Conservation (phyloP, 495 filamentous ascomycete genomes). For the Daldinia concentrica region DNA sequence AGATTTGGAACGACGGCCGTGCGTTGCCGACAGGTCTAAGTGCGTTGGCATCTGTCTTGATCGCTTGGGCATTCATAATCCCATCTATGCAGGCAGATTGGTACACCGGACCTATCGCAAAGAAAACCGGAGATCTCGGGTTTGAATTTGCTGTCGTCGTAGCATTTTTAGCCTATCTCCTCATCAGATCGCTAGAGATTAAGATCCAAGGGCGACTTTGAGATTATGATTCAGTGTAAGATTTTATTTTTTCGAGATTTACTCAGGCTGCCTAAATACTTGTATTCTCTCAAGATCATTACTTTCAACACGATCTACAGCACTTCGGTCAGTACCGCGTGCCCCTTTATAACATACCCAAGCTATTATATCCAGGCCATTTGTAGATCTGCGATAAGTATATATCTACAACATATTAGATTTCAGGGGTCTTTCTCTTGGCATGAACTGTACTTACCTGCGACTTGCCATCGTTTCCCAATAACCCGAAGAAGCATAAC, state of each 20-base stretch:
- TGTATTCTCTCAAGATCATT: neutral
- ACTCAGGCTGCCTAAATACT: neutral
- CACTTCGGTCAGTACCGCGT: neutral
- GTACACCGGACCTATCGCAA: slow-evolving; percentile 57
- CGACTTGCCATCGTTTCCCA: slow-evolving; percentile 32
- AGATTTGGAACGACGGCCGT: slow-evolving; percentile 51
- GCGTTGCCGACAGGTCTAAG: slow-evolving; percentile 53
- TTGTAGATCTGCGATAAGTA: slow-evolving; percentile 35
- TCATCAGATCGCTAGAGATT: slow-evolving; percentile 42
- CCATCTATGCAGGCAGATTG: slow-evolving; percentile 59
- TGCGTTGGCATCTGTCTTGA: slow-evolving; percentile 46
- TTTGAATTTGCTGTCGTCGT: slow-evolving; percentile 59
- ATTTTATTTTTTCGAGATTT: neutral
- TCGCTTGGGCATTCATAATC: slow-evolving; percentile 51
- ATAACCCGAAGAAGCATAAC: slow-evolving; percentile 26
- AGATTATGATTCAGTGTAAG: neutral
- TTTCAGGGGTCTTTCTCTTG: neutral
- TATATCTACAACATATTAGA: slow-evolving; percentile 17
- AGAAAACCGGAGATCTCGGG: slow-evolving; percentile 58
- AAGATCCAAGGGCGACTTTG: slow-evolving; percentile 35
- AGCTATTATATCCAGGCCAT: slow-evolving; percentile 35
- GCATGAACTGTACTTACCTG: slow-evolving; percentile 1
- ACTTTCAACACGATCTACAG: neutral
- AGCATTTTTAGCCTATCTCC: slow-evolving; percentile 51
- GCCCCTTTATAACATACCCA: neutral